Conservation (phyloP, 371 early-diverging fungal species). For the Massospora cicadina region DNA sequence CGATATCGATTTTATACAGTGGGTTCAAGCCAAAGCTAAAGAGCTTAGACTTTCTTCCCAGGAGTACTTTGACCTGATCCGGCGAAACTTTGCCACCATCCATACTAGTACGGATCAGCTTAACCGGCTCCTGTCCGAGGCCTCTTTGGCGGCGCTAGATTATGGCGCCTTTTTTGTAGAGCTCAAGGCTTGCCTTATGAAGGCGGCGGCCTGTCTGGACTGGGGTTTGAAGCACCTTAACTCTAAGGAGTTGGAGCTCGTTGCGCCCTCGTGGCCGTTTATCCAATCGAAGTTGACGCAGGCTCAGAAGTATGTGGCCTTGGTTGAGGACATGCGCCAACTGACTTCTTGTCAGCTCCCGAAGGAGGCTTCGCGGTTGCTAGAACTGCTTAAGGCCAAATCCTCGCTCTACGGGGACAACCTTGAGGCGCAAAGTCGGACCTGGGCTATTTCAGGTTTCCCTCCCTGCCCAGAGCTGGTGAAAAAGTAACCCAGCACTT, state of each 20-base stretch:
- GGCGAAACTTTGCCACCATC: background rate
- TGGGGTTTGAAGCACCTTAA: background rate
- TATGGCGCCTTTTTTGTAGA: background rate
- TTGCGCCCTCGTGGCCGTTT: background rate
- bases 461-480: background rate
- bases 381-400: background rate
- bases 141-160: background rate
- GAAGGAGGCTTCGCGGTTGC: background rate
- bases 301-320: background rate
- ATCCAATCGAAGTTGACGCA: background rate
- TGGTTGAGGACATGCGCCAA: background rate
- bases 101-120: background rate
- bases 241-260: background rate
- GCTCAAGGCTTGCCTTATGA: background rate
- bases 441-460: background rate
- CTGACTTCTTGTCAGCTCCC: background rate
- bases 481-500: background rate
- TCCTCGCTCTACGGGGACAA: background rate
- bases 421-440: background rate
- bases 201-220: background rate
- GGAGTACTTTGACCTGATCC: background rate
- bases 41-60: background rate
- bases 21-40: background rate
- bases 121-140: background rate
- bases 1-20: background rate